Evolutionary conservation across 352 stramenopile species (phyloP).

Genomic region (Aphanomyces stellatus): DNA sequence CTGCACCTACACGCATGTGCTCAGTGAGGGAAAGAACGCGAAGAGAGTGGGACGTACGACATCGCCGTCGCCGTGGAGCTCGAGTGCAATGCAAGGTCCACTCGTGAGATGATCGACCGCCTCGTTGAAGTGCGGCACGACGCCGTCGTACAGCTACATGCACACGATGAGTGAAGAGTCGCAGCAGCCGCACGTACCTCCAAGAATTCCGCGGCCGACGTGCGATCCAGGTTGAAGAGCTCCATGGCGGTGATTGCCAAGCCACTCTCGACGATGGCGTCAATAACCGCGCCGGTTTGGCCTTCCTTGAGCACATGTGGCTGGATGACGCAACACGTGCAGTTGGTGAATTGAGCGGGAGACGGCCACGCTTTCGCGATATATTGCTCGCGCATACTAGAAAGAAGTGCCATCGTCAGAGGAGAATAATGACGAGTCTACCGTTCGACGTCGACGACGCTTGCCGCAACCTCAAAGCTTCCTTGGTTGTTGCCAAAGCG

Average conservation of each 20-base stretch:
- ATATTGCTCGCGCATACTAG: conserved; percentile 8
- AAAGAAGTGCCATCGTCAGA: background rate
- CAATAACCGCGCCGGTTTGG: conserved; percentile 67
- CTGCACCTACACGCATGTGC: background rate
- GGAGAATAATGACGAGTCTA: conserved; percentile 20
- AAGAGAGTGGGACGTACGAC: conserved; percentile 21
- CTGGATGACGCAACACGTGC: conserved; percentile 88
- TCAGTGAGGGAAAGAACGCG: background rate
- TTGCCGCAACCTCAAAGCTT: conserved; percentile 45
- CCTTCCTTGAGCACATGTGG: conserved; percentile 89
- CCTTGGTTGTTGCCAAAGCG: conserved; percentile 33
- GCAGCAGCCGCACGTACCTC: conserved; percentile 36
- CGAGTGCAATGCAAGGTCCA: conserved; percentile 84
- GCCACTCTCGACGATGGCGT: conserved; percentile 60
- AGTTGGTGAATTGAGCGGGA: conserved; percentile 80
- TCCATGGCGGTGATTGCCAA: conserved; percentile 85
- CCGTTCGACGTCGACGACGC: conserved; percentile 45
- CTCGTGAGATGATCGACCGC: conserved; percentile 85
- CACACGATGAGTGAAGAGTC: background rate
- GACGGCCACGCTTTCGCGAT: conserved; percentile 17
- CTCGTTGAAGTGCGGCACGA: conserved; percentile 88
- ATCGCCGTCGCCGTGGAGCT: conserved; percentile 57
- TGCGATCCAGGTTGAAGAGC: conserved; percentile 81
- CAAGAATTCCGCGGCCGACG: conserved; percentile 85
- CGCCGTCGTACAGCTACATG: conserved; percentile 59